phyloP scores from a whole-genome alignment of 2,329 filamentous ascomycete species.

The Didymella segeticola region DNA sequence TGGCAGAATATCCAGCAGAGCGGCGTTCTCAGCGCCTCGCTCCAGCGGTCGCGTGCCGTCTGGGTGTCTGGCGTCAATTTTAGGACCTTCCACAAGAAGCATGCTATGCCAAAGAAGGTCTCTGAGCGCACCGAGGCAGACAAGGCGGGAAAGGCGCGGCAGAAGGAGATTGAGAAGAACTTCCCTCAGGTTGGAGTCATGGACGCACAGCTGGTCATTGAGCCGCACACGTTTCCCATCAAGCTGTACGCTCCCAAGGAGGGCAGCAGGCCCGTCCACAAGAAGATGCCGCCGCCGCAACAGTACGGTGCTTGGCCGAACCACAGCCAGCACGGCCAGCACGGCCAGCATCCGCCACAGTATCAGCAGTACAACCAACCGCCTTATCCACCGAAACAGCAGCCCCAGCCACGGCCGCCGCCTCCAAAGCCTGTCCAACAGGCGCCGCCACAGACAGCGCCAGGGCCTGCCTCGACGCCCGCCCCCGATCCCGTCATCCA shows the following conservation, averaged over 20 bases:
- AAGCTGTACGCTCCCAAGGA: slow-evolving; percentile 44
- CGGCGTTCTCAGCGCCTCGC: slow-evolving; percentile 75
- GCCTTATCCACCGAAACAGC: slow-evolving; percentile 12
- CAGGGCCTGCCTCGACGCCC: slow-evolving; percentile 39
- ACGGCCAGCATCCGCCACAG: slow-evolving; percentile 30
- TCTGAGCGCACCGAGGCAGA: slow-evolving; percentile 71
- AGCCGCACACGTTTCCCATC: slow-evolving; percentile 81
- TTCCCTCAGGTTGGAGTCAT: slow-evolving; percentile 43
- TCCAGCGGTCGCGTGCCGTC: slow-evolving; percentile 71
- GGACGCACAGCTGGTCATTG: slow-evolving; percentile 73
- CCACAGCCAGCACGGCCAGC: slow-evolving; percentile 37
- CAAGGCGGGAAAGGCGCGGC: slow-evolving; percentile 64
- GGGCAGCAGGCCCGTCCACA: slow-evolving; percentile 30
- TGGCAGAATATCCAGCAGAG: slow-evolving; percentile 79
- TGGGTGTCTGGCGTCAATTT: slow-evolving; percentile 49
- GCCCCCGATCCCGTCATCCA: slow-evolving; percentile 80
- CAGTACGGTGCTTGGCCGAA: slow-evolving; percentile 46
- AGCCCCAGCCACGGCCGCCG: slow-evolving; percentile 39
- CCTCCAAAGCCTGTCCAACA: slow-evolving; percentile 39
- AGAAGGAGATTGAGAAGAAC: slow-evolving; percentile 56
- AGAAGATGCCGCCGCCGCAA: slow-evolving; percentile 37
- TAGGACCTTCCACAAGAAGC: slow-evolving; percentile 47
- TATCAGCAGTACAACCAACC: slow-evolving; percentile 22
- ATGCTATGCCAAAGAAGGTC: slow-evolving; percentile 46
- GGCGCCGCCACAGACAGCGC: slow-evolving; percentile 27